Base-by-base conservation (phyloP, 1,284 basidiomycete genomes). In the Ganoderma resinaceum region DNA sequence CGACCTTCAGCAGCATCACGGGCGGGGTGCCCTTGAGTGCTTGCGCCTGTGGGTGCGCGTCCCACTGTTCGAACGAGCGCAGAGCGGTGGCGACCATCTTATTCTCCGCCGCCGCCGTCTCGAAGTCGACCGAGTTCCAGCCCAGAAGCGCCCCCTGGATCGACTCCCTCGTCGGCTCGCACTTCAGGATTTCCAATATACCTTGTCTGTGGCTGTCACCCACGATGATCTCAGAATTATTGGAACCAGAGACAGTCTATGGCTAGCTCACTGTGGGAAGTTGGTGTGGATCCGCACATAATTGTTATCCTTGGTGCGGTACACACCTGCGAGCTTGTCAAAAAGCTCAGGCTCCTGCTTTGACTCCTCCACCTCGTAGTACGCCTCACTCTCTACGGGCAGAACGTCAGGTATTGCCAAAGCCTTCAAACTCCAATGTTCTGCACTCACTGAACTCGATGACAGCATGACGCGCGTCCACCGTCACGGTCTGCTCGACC, bases 211-310 rank as follows among this genome's bases (percentile, higher is more conserved):
- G 89, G 71, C 88, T 89, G 40, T 16, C 43, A 29, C 23, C 49
- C 8, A 20, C 11, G 3, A 37, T n/a, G 42, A 23, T 37, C 37
- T 42, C 31, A 55, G 9, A 5, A 29, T 2, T 26, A 8, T 9
- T 3, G 37, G 9, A 18, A 31, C 20, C 16, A 7, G 2, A 14
- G 23, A 46, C 20, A 20, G 42, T 9, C 9, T 11, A 49, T 65
- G 43, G 33, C 14, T 8, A 0, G 75, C 84, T 70, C 76, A 89
- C 87, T 90, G 89, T 42, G 88, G 85, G 73, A 90, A 91, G 71
- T 90, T 90, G 29, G 88, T 89, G 73, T 90, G 89, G 23, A 89
- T 83, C 33, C 89, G 82, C 16, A 90, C 85, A 72, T 80, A 85
- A 61, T 81, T 79, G 60, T 80, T 72, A 64, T 86, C 85, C 68